phyloP scores from a whole-genome alignment of 163 green algal species.

The Prototheca cutis region DNA sequence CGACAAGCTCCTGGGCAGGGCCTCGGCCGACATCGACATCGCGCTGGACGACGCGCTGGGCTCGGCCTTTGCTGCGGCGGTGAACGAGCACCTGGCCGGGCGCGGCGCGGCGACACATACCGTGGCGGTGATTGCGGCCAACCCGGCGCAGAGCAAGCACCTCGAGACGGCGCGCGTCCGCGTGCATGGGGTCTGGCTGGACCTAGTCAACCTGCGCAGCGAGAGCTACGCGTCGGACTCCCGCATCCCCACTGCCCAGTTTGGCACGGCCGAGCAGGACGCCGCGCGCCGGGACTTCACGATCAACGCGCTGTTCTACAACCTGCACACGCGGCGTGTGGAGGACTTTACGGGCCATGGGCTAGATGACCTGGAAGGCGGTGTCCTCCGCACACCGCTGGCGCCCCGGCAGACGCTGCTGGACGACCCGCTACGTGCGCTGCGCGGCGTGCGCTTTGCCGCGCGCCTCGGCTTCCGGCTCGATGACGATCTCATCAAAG shows the following conservation, averaged over 20 bases:
- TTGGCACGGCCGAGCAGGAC: constrained; percentile 70
- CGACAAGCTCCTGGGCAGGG: constrained; percentile 89
- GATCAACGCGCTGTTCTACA: constrained; percentile 97
- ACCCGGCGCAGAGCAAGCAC: constrained; percentile 98
- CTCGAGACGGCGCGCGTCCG: constrained; percentile 92
- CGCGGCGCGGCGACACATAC: constrained; percentile 51
- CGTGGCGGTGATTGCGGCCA: constrained; percentile 81
- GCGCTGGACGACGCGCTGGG: constrained; percentile 88
- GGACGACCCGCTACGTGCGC: constrained; percentile 69
- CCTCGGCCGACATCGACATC: constrained; percentile 90
- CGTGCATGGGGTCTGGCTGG: constrained; percentile 64
- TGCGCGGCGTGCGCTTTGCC: constrained; percentile 86
- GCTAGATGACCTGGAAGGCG: constrained; percentile 65
- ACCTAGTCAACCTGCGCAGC: constrained; percentile 91
- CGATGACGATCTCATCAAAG: constrained; percentile 57
- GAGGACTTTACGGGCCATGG: constrained; percentile 70
- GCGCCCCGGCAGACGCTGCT: constrained; percentile 55
- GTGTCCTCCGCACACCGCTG: constrained; percentile 83
- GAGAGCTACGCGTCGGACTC: constrained; percentile 84
- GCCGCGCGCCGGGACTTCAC: constrained; percentile 72
- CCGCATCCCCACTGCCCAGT: constrained; percentile 78
- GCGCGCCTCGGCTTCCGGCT: constrained; percentile 84
- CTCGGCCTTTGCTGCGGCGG: constrained; percentile 73
- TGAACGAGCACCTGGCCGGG: constrained; percentile 72
- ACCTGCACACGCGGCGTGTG: constrained; percentile 72